Base-by-base conservation (phyloP, 768 basidiomycete genomes). In the Mycena polygramma region DNA sequence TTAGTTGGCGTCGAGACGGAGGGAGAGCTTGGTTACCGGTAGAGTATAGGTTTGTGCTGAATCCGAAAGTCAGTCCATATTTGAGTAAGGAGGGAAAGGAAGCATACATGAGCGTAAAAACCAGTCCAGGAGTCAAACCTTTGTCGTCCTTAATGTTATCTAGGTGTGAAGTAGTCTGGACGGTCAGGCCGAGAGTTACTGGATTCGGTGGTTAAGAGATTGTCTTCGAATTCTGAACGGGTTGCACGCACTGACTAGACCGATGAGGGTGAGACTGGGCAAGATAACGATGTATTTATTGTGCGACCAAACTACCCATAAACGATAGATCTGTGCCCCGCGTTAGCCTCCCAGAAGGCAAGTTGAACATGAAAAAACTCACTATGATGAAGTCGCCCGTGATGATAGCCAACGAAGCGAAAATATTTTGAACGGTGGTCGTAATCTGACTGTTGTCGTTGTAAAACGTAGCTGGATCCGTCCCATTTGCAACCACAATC, bases 1-100 rank as follows among this genome's bases (percentile, higher is more conserved):
- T 30, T 7, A 41, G 41, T 41, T 41, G 41, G 5, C 41, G 41
- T 7, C 41, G 41, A 41, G 4, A 7, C 5, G 41, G 41, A 41
- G 41, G 4, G 8, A 2, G 45, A 11, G 20, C 45, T 17, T 3
- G 22, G 22, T 67, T 37, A 53, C 66, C 58, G 0, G 66, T 67
- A 19, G 49, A 67, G 43, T 67, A 67, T 20, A 67, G 36, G 22
- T 67, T 67, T 6, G 66, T 67, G 15, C 66, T 67, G 41, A 30
- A 15, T 22, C n/a, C 10, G 52, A 37, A 6, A n/a, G 48, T 65
- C 54, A 54, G 52, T 46, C 3, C n/a, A 9, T 7, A 41, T 24
- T 1, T 20, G 39, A 10, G 8, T n/a, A 15, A 36, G 20, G 45
- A 57, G 8, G 2, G 22, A 15, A 2, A 26, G 20, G 52, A 51